Conservation (phyloP, 2,329 filamentous ascomycete species). For the Davidsoniella virescens region DNA sequence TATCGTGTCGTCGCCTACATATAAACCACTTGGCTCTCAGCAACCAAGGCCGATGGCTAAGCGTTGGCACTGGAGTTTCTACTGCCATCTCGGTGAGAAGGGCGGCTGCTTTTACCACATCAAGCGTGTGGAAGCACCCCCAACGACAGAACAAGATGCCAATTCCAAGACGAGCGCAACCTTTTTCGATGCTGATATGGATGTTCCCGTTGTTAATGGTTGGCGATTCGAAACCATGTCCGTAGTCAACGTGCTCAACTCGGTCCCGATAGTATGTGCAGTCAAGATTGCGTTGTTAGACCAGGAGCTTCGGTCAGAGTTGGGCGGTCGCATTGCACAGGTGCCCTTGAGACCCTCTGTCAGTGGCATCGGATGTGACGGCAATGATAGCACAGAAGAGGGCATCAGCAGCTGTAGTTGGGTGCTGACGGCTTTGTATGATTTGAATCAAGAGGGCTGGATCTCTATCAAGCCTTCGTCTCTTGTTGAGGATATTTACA, state of each 20-base stretch:
- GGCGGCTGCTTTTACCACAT: constrained; percentile 8
- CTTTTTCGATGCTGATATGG: background rate
- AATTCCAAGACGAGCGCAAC: background rate
- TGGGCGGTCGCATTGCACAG: constrained; percentile 3
- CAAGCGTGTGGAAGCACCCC: background rate
- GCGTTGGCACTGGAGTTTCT: constrained; percentile 11
- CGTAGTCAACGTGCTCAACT: constrained; percentile 4
- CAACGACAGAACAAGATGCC: background rate
- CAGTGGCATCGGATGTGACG: constrained; percentile 1
- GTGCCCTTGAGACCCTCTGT: constrained; percentile 1
- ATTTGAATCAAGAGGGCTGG: constrained; percentile 11
- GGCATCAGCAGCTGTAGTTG: constrained; percentile 11
- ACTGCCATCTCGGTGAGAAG: constrained; percentile 3
- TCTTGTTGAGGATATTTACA: constrained; percentile 5
- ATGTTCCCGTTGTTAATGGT: background rate
- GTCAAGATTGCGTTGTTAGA: constrained; percentile 8
- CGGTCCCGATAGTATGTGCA: constrained; percentile 9
- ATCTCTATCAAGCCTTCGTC: constrained; percentile 7
- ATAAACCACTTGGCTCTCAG: constrained; percentile 7
- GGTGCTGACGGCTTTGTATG: constrained; percentile 7
- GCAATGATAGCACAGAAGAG: constrained; percentile 7
- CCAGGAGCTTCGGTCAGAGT: constrained; percentile 1
- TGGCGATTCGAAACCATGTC: constrained; percentile 6
- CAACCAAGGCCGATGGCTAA: constrained; percentile 9
- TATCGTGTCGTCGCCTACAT: constrained; percentile 10